phyloP scores from a whole-genome alignment of 1,284 basidiomycete species.

The Irpex sp. region DNA sequence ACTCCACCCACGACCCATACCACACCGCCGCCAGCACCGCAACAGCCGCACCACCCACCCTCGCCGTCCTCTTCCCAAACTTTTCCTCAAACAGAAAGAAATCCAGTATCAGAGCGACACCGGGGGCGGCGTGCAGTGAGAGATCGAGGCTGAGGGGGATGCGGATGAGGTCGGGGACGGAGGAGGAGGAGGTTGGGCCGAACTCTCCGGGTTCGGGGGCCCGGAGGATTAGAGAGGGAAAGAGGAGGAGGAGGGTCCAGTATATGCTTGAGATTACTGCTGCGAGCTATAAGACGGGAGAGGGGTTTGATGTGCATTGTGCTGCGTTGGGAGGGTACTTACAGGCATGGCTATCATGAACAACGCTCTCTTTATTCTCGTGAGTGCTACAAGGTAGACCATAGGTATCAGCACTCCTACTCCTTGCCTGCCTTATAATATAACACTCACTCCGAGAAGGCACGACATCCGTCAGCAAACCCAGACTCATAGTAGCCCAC shows the following conservation, averaged over 20 bases:
- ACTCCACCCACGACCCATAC: constrained; percentile 69
- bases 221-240: constrained; percentile 51
- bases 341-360: constrained; percentile 64
- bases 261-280: constrained; percentile 72
- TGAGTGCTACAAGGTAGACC: constrained; percentile 27
- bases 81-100: constrained; percentile 68
- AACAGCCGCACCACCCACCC: constrained; percentile 41
- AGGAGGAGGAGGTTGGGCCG: constrained; percentile 16
- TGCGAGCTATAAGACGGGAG: constrained; percentile 39
- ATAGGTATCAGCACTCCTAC: not conserved
- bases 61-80: constrained; percentile 46
- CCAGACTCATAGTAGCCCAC: constrained; percentile 47
- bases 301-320: too few relatives aligned
- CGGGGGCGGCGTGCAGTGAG: constrained; percentile 65
- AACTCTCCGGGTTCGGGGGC: constrained; percentile 15
- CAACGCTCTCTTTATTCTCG: constrained; percentile 50
- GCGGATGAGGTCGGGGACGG: constrained; percentile 33
- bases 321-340: constrained; percentile 15
- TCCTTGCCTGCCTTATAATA: not conserved
- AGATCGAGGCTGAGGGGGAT: constrained; percentile 66
- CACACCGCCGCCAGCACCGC: constrained; percentile 41
- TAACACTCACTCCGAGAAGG: constrained; percentile 37
- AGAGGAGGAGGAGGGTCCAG: constrained; percentile 56
- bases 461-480: constrained; percentile 47
- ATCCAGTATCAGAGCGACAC: constrained; percentile 57